A percentile compares a stretch with the other conserved stretches of the same genome.
These are phyloP conservation scores for Teratosphaeria epicoccoides DNA, from an alignment of 2,329 filamentous ascomycete genomes.

Conservation along the genomic window DNA sequence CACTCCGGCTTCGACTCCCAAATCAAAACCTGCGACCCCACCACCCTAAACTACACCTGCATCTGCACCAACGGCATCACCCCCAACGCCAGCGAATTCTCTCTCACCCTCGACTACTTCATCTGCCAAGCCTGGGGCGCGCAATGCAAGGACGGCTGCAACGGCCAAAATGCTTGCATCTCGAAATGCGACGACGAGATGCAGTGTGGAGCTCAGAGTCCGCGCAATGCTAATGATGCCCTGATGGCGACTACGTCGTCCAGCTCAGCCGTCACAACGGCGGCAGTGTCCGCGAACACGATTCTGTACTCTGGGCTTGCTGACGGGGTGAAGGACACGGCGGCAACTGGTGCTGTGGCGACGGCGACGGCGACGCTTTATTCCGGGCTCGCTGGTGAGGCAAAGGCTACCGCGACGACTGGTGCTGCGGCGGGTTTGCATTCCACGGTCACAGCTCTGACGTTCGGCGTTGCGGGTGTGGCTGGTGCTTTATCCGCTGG, in stretches of 20 bases:
- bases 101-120: conserved; percentile 67
- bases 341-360: conserved; percentile 16
- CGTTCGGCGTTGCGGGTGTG: conserved; percentile 46
- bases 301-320: too few relatives aligned
- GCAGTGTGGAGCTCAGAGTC: conserved; percentile 61
- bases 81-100: conserved; percentile 68
- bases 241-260: conserved; percentile 36
- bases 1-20: conserved; percentile 33
- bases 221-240: conserved; percentile 49
- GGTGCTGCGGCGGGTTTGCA: conserved; percentile 20
- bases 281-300: too few relatives aligned
- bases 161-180: conserved; percentile 47
- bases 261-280: too few relatives aligned
- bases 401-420: conserved; percentile 14
- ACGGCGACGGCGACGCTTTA: conserved; percentile 29
- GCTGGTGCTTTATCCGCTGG: conserved; percentile 47
- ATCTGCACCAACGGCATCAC: conserved; percentile 55
- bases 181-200: conserved; percentile 52
- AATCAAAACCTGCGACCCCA: conserved; percentile 56
- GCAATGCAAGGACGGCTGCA: conserved; percentile 49
- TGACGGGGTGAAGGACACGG: too few relatives aligned
- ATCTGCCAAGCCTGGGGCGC: conserved; percentile 61
- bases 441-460: conserved; percentile 33
- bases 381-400: conserved; percentile 32
- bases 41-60: conserved; percentile 55